Evolutionary conservation across 2,329 filamentous ascomycete genomes (phyloP).

Genomic region (Neopestalotiopsis sp.): DNA sequence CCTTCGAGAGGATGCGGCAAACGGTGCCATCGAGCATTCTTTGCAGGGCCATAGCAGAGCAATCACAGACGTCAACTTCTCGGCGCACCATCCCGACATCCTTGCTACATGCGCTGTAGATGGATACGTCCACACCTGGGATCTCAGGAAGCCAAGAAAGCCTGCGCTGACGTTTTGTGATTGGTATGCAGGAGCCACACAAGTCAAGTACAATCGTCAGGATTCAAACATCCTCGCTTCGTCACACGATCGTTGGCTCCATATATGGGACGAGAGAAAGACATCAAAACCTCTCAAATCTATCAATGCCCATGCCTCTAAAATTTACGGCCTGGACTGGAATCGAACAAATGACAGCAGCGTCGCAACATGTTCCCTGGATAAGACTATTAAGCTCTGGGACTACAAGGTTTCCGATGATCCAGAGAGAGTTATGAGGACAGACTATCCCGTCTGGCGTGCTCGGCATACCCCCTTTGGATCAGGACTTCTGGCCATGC

Average conservation of each 20-base stretch:
- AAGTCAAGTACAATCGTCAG: conserved; percentile 93
- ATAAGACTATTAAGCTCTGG: conserved; percentile 94
- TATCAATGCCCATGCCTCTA: conserved; percentile 87
- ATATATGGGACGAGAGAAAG: conserved; percentile 88
- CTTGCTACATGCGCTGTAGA: conserved; percentile 92
- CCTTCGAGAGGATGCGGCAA: conserved; percentile 72
- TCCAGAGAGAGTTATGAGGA: conserved; percentile 78
- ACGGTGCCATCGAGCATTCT: conserved; percentile 80
- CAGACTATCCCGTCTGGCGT: conserved; percentile 87
- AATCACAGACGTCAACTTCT: conserved; percentile 97
- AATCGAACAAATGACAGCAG: conserved; percentile 76
- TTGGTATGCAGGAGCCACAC: conserved; percentile 91
- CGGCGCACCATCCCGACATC: conserved; percentile 86
- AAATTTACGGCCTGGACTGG: conserved; percentile 97
- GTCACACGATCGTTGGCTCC: conserved; percentile 84
- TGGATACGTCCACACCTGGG: conserved; percentile 92
- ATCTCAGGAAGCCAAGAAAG: conserved; percentile 74
- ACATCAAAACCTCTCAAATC: conserved; percentile 79
- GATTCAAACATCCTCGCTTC: conserved; percentile 87
- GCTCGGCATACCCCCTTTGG: conserved; percentile 92
- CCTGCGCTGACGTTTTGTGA: conserved; percentile 85
- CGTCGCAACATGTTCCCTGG: conserved; percentile 86
- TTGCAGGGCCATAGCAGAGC: conserved; percentile 85
- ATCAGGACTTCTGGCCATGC: conserved; percentile 85
- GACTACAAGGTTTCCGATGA: conserved; percentile 70